These are phyloP conservation scores for Picocystis salinarum DNA, from an alignment of 139 green algal species.

Conservation along the genomic window DNA sequence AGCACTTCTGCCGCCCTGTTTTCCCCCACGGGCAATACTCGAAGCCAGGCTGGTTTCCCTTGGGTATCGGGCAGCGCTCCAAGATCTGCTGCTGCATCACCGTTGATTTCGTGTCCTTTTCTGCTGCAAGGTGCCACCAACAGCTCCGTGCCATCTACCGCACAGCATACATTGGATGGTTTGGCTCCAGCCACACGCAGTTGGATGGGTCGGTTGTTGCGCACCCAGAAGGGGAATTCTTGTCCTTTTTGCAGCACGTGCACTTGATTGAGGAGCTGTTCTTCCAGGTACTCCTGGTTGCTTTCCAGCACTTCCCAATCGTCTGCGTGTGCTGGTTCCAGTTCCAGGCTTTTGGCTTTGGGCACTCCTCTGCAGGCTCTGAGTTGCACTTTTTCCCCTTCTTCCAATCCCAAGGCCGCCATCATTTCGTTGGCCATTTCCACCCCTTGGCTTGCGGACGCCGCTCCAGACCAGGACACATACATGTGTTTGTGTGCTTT, in stretches of 20 bases:
- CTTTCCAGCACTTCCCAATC: slow-evolving; percentile 75
- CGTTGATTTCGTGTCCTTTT: too few species aligned
- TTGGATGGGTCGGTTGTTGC: slow-evolving; percentile 8
- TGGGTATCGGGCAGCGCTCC: too few species aligned
- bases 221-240: slow-evolving; percentile 43
- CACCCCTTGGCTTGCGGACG: too few species aligned
- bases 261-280: slow-evolving; percentile 47
- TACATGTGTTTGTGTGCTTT: too few species aligned
- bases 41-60: too few species aligned
- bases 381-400: slow-evolving; percentile 12
- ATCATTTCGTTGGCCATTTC: slow-evolving; percentile 25
- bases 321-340: slow-evolving; percentile 35
- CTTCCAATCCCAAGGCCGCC: slow-evolving; percentile 15
- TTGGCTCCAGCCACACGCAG: slow-evolving; percentile 8
- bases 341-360: slow-evolving; percentile 18
- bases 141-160: slow-evolving; percentile 43
- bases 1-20: too few species aligned
- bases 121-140: slow-evolving; percentile 51
- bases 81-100: too few species aligned
- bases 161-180: slow-evolving; percentile 17
- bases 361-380: slow-evolving; percentile 10
- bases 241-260: slow-evolving; percentile 37
- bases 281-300: slow-evolving; percentile 52
- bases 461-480: too few species aligned
- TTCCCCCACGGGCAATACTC: too few species aligned